These are phyloP conservation scores for Adansonia grandidieri DNA, from an alignment of 441 rosid species.

Conservation along the genomic window DNA sequence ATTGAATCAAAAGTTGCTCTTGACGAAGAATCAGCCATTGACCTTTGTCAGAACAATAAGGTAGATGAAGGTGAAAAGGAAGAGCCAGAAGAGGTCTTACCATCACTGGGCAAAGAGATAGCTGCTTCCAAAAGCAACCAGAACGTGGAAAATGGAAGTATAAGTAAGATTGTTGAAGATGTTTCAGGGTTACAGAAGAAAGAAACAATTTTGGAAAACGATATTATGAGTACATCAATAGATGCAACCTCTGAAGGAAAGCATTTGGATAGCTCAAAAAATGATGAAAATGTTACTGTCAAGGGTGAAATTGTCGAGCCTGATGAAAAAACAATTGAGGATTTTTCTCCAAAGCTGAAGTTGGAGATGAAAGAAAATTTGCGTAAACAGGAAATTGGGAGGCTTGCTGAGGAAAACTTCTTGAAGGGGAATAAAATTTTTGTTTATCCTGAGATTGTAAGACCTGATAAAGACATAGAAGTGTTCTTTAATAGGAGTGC, in stretches of 20 bases:
- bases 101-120: constrained; percentile 13
- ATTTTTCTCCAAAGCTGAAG: constrained; percentile 41
- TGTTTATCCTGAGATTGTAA: constrained; percentile 63
- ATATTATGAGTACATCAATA: constrained; percentile 21
- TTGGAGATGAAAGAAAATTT: constrained; percentile 51
- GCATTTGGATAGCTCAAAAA: constrained; percentile 26
- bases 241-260: constrained; percentile 29
- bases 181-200: constrained; percentile 22
- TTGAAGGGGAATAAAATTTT: constrained; percentile 59
- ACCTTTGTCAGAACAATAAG: constrained; percentile 34
- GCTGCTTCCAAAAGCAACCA: constrained; percentile 28
- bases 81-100: constrained; percentile 31
- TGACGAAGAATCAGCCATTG: constrained; percentile 44
- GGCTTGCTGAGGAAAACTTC: constrained; percentile 55
- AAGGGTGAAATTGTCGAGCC: constrained; percentile 32
- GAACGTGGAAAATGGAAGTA: constrained; percentile 41
- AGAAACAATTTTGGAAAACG: constrained; percentile 32
- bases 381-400: constrained; percentile 57
- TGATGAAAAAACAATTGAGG: constrained; percentile 35
- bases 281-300: constrained; percentile 27
- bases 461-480: constrained; percentile 76
- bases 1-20: constrained; percentile 37
- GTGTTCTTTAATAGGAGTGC: constrained; percentile 72
- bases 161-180: constrained; percentile 35
- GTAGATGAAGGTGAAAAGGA: constrained; percentile 31